Base-by-base conservation (phyloP, 148 eudicot species). In the Silene latifolia region DNA sequence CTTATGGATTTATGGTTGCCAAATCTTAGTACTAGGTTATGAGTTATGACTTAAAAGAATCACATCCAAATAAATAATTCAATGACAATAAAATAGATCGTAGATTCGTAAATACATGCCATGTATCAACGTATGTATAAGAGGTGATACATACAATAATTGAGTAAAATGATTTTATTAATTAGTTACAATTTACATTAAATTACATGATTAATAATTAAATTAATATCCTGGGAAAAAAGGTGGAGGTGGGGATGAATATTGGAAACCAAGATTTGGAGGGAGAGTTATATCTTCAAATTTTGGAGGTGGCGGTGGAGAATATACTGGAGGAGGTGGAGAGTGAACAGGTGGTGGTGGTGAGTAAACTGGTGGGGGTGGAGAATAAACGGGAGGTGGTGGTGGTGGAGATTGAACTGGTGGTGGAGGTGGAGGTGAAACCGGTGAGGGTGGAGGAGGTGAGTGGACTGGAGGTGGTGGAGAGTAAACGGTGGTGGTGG, bases 311-410 rank as follows among this genome's bases (percentile, higher is more conserved):
- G 71, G 71, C 21, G 71, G 71, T 9, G 71, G 56, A 0, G 71
- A 67, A 29, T 67, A 67, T 2, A 44, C 12, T 7, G 69, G 69
- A 15, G 69, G 69, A 32, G 69, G 56, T 44, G 53, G 71, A 7
- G 71, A 67, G 44, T 67, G 69, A 8, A 65, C 14, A 23, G 71
- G 71, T 7, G 70, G 70, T 42, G 70, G 70, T 0, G 70, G 70
- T 8, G 70, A 39, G 15, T 42, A 19, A 18, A 39, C 13, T 2
- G 71, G 71, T 10, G 71, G 71, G 8, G 71, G 71, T n/a, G 71
- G 71, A 7, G 17, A 27, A 14, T 51, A 18, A 51, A 51, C 4
- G 4, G 24, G 53, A 3, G 71, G 71, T 2, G 71, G 71, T 10
- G 71, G 71, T n/a, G 71, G 71, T n/a, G 71, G 71, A 7, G 17